Base-by-base conservation (phyloP, 257 asterid species). In the Fraxinus excelsior region DNA sequence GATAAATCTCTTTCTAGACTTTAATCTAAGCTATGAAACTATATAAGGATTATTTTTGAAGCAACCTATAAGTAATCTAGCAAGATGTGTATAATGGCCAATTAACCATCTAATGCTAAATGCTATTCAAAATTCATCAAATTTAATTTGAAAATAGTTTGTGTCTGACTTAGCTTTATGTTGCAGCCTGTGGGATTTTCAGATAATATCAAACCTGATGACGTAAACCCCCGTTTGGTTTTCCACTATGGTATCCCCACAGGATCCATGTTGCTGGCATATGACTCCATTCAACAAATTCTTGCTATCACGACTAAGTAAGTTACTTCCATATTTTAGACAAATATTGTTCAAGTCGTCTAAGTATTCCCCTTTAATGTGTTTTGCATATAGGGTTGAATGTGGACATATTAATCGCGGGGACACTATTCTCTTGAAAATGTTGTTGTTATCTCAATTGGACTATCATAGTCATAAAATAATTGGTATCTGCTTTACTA, bases 241-340 rank as follows among this genome's bases (percentile, higher is more conserved):
- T 95, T 91, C 81, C 99, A 95, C 80, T 90, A 89, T 75, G 99
- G 99, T 77, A 81, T 91, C 76, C 97, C 98, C 64, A 79, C 93
- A 62, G 97, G 96, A 77, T 80, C 99, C 42, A 56, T 35, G 73
- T 76, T 84, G 38, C 72, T 88, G 58, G 94, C 97, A 2, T 82
- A 81, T 51, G 88, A 89, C 80, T 78, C 96, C 56, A 72, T 86
- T 80, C 97, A 92, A 74, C 92, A 83, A 80, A 89, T 84, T 86
- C 86, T 95, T 60, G 99, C 98, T 64, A 79, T 95, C 70, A 85
- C 99, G 21, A 89, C 98, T 8, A 84, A 86, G 99, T 95, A 80
- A 79, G 87, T 66, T 58, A 74, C 74, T 23, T 76, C 66, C 46
- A 38, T 23, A 60, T 32, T 70, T 46, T 73, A 16, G 8, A 79